Evolutionary conservation across 768 basidiomycete genomes (phyloP).

Genomic region (Agrocybe praecox): DNA sequence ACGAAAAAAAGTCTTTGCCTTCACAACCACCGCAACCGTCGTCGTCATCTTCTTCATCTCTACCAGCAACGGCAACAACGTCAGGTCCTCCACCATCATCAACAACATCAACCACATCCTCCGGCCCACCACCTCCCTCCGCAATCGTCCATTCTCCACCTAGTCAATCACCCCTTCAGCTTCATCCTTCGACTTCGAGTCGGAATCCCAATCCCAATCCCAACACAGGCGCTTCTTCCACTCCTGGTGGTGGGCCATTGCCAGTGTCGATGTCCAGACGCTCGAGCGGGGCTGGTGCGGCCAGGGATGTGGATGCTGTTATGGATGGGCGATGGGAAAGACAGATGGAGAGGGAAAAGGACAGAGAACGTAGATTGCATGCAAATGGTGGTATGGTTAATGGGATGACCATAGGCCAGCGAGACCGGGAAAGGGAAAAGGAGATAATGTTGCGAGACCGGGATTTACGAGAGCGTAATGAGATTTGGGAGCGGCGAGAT

Average conservation of each 20-base stretch:
- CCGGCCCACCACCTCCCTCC: not conserved
- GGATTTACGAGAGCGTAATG: too few species aligned
- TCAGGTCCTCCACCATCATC: not conserved
- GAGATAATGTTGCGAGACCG: too few species aligned
- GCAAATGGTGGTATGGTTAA: not conserved
- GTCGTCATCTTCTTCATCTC: too few species aligned
- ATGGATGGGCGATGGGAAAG: not conserved
- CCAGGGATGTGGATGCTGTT: not conserved
- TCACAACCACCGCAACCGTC: not conserved
- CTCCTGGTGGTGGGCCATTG: not conserved
- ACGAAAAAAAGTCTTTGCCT: not conserved
- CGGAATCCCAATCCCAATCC: not conserved
- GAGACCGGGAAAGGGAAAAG: too few species aligned
- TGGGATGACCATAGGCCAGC: not conserved
- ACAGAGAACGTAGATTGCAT: constrained; percentile 3
- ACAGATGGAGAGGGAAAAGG: constrained; percentile 4
- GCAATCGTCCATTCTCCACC: not conserved
- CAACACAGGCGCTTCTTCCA: not conserved
- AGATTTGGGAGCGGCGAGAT: too few species aligned
- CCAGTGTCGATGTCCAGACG: too few species aligned
- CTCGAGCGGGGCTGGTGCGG: too few species aligned
- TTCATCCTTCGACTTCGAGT: not conserved
- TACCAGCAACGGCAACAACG: not conserved
- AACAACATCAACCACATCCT: not conserved
- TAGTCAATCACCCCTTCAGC: not conserved